These are phyloP conservation scores for Cercospora citrullina DNA, from an alignment of 2,329 filamentous ascomycete species.

Conservation along the genomic window DNA sequence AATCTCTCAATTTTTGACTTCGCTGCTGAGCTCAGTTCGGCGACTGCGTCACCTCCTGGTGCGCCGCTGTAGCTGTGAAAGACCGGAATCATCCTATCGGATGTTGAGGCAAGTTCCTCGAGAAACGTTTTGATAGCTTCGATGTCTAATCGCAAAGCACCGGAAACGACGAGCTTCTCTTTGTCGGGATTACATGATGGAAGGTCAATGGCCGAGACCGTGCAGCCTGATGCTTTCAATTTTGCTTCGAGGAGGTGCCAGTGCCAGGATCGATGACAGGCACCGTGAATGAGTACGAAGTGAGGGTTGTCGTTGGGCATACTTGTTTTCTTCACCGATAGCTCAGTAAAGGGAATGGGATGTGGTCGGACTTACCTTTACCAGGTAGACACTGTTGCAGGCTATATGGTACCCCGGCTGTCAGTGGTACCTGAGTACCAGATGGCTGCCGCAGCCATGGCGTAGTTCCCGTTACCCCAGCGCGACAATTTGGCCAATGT, in stretches of 20 bases:
- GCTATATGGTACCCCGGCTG: neutral
- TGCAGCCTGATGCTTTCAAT: constrained; percentile 20
- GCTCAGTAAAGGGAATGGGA: neutral
- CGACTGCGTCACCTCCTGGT: constrained; percentile 24
- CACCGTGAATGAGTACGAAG: constrained; percentile 27
- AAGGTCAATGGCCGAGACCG: constrained; percentile 17
- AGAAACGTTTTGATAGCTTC: constrained; percentile 20
- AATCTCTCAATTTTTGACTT: constrained; percentile 20
- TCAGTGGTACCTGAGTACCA: neutral
- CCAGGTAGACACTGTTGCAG: neutral
- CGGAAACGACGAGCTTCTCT: neutral
- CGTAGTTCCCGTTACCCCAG: neutral
- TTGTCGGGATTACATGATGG: constrained; percentile 17
- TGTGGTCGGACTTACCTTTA: neutral
- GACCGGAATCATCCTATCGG: constrained; percentile 21
- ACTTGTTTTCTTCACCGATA: neutral
- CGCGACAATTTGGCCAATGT: neutral
- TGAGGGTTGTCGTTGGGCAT: neutral
- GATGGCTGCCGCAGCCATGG: neutral
- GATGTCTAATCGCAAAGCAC: constrained; percentile 18
- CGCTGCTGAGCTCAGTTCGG: constrained; percentile 12
- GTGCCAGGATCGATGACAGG: constrained; percentile 23
- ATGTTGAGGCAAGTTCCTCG: constrained; percentile 16
- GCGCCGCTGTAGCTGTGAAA: constrained; percentile 28
- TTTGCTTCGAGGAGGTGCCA: constrained; percentile 17